Base-by-base conservation (phyloP, 768 basidiomycete species). In the Phlegmacium glaucopus region DNA sequence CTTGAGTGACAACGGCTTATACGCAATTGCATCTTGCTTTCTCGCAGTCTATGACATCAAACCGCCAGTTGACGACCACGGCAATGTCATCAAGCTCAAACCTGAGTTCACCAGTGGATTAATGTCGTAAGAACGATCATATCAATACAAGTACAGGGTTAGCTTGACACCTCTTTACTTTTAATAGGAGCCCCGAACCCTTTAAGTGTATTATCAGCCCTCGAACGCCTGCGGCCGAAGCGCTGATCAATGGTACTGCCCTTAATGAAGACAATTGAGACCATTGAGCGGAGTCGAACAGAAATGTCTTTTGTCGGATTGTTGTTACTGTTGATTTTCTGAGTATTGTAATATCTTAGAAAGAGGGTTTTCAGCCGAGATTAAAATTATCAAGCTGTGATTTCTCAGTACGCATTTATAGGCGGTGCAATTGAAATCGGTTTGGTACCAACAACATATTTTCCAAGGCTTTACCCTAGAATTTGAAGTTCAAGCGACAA, bases 161-260 rank as follows among this genome's bases (percentile, higher is more conserved):
- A 9, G 9, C 32, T 17, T 36, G 11, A 15, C 9, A n/a, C n/a
- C n/a, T n/a, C 16, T 8, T 37, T 35, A 9, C 30, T n/a, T 26
- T 43, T 36, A 10, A 9, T 28, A 61, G 61, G 9, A 55, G 58
- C 47, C 61, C 61, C n/a, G 49, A 48, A 9, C 60, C 61, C 0
- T 63, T 59, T 32, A 56, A 60, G 39, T 63, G 58, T 37, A 48
- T 25, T 16, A 63, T 63, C 17, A 55, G 37, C 22, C 61, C 61
- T 16, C 50, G 61, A 12, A 50, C 50, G 12, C 22, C 45, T 6
- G 38, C 28, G 6, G 54, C 55, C 3, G 50, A 55, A 44, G 46
- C 45, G 10, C 44, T 60, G 27, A 56, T 60, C 37, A 47, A 45
- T 4, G 53, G 51, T 2, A 37, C 42, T 30, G 22, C n/a, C n/a